Evolutionary conservation across 2,329 filamentous ascomycete genomes (phyloP), one percentile per base, ranked within the genome.

Genomic region (Camptophora hylomeconis): DNA sequence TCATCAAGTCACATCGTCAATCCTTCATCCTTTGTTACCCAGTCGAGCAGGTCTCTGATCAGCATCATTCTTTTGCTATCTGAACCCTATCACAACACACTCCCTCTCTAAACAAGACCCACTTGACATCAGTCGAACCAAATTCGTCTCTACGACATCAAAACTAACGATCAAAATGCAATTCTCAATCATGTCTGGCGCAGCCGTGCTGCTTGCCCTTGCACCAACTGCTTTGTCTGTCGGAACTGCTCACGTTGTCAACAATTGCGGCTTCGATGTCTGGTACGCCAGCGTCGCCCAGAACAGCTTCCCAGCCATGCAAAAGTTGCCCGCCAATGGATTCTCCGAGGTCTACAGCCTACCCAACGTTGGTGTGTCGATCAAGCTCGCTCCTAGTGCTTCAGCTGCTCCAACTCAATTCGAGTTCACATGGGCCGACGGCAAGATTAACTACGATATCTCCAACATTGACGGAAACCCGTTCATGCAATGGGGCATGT

Each of bases 401-500:
- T 51, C 46, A 21, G 39, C 39, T 15, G 40, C 53, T 3, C 51
- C 60, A 40, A 51, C 53, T 22, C 52, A 50, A 37, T 59, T 51
- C 37, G 54, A 57, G 20, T 60, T 60, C 41, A 54, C 50, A 17
- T 45, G 59, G 28, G 48, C 52, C 29, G 45, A 48, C 21, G 44
- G 40, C 25, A 41, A 46, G 22, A 42, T 57, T 33, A 57, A 51
- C 41, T 61, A 61, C 31, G 57, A 60, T 29, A 41, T 62, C 32
- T 54, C 50, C 4, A 51, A 56, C 43, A 56, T 61, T 30, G 55
- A 55, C 26, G 57, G 57, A 3, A 51, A 57, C 32, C 46, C 57
- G 7, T 61, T 61, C 40, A 42, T 43, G 1, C 49, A 27, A 23
- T 32, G 36, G 19, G 41, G 41, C 20, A 41, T 45, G 38, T 20